Percentiles rank a stretch among this genome's conserved stretches.
Conservation (phyloP, 768 basidiomycete species). For the Phaeotremella fagi region DNA sequence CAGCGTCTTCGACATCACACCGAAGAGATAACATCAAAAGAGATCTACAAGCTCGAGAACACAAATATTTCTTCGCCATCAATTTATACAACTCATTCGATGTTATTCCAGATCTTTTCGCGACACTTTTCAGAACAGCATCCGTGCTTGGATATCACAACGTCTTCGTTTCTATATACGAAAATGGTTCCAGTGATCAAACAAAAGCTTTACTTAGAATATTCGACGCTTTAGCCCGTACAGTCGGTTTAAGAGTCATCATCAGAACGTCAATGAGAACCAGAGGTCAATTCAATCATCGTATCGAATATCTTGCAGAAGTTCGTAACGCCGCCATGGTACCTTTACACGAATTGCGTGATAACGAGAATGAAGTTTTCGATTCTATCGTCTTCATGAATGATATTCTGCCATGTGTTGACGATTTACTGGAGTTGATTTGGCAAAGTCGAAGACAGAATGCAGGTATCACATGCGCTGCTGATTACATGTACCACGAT, state of each 20-base stretch:
- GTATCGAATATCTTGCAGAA: constrained; percentile 99
- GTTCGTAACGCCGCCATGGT: constrained; percentile 98
- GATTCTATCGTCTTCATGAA: constrained; percentile 99
- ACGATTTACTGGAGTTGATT: constrained; percentile 95
- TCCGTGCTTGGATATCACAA: constrained; percentile 94
- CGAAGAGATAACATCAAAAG: constrained; percentile 32
- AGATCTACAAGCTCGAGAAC: constrained; percentile 54
- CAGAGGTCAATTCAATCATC: constrained; percentile 94
- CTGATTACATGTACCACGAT: constrained; percentile 99
- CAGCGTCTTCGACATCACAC: constrained; percentile 6
- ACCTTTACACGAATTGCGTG: constrained; percentile 87
- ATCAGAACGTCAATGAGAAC: constrained; percentile 91
- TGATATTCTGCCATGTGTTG: constrained; percentile 95
- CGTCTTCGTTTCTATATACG: constrained; percentile 96
- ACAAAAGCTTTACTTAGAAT: constrained; percentile 94
- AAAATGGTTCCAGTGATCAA: constrained; percentile 98
- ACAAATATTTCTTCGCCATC: constrained; percentile 99
- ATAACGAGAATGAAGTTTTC: constrained; percentile 87
- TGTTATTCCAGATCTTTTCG: constrained; percentile 93
- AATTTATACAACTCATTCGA: constrained; percentile 99
- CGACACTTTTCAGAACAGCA: constrained; percentile 89
- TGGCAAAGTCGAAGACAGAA: constrained; percentile 90
- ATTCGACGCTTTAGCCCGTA: constrained; percentile 84
- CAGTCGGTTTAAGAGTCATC: constrained; percentile 84
- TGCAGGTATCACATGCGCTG: constrained; percentile 95